Base-by-base conservation (phyloP, 495 filamentous ascomycete genomes). In the Hyaloscypha finlandica region DNA sequence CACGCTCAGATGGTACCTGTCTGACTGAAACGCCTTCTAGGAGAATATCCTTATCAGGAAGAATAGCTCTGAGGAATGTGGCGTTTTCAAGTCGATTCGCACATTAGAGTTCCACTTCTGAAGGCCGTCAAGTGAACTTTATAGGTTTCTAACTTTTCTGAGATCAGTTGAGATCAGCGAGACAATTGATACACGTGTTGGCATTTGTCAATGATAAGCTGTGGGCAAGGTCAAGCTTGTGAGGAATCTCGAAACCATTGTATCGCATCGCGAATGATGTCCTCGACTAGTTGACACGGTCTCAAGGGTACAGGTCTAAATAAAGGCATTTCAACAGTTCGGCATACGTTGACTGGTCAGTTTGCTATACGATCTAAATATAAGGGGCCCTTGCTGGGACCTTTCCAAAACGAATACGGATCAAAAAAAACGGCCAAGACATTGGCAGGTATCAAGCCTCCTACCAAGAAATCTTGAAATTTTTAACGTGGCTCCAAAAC, bases 401-500 rank as follows among this genome's bases (percentile, higher is more conserved):
- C 4, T 14, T 0, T 19, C 16, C 16, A 12, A 48, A 12, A 14
- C 8, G 4, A 11, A 19, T 48, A 12, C 42, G 8, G 8, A 19
- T 48, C 16, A 19, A 14, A 48, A 48, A 48, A 6, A 48, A 19
- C 52, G 8, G 59, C 57, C 56, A 68, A 68, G 57, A 0, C 20
- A 59, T 68, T 68, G 65, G 65, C 53, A 68, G 35, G 65, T 68
- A 62, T 68, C 65, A 68, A 57, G 22, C 29, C 29, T 33, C 29
- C 51, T 68, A 68, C 65, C 52, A 63, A 68, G 65, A 31, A 58
- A 25, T 48, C 22, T 48, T n/a, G 52, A n/a, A 45, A 29, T 29
- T 29, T 31, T 56, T 6, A 25, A 31, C 4, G 19, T 33, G 14
- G 12, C 48, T 68, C 9, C 53, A 68, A 70, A 70, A 70, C 68